Conservation (phyloP, 176 grass and related monocot species). For the Luzula sylvatica region DNA sequence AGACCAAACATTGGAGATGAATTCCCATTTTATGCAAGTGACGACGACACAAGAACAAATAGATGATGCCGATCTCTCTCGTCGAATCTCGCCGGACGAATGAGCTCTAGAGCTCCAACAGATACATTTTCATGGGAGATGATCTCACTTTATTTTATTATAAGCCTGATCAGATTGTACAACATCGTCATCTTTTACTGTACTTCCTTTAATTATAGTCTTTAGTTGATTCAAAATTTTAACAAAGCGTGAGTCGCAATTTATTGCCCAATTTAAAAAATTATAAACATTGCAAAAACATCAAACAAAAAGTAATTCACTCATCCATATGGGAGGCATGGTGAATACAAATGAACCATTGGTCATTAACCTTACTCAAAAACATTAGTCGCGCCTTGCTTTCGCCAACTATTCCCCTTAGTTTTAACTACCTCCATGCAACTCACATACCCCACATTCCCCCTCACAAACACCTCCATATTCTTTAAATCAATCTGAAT, state of each 20-base stretch:
- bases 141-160: background rate
- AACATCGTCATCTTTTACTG: no score
- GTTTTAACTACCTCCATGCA: conserved; percentile 77
- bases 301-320: conserved; percentile 9
- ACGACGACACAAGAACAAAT: background rate
- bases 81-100: background rate
- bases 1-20: background rate
- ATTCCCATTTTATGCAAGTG: background rate
- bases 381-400: conserved; percentile 68
- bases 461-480: conserved; percentile 59
- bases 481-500: conserved; percentile 67
- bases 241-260: background rate
- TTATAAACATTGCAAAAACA: conserved; percentile 1
- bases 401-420: conserved; percentile 70
- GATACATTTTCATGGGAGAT: conserved; percentile 2
- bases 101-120: background rate
- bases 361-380: conserved; percentile 59
- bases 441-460: conserved; percentile 51
- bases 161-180: no score
- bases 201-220: no score
- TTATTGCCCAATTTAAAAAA: background rate
- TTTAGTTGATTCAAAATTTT: no score
- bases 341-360: conserved; percentile 78
- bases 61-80: background rate
- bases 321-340: conserved; percentile 71